Conservation (phyloP, 2,329 filamentous ascomycete genomes). For the Penicillium sp. region DNA sequence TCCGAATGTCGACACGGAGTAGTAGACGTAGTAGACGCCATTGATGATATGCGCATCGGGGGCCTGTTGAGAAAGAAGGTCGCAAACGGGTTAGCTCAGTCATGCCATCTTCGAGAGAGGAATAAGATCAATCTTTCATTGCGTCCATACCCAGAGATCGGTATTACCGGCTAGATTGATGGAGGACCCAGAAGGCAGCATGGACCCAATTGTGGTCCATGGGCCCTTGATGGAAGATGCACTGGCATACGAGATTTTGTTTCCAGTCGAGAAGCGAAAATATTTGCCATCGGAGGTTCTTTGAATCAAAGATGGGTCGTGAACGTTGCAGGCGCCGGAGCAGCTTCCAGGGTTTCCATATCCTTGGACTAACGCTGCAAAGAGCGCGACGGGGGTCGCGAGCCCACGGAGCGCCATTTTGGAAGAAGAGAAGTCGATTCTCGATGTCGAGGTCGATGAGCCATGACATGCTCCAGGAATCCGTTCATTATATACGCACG, state of each 20-base stretch:
- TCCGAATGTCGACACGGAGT: constrained; percentile 65
- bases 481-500: background rate
- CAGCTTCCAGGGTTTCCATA: constrained; percentile 36
- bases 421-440: no score
- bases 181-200: constrained; percentile 49
- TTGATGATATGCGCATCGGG: constrained; percentile 64
- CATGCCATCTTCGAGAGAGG: background rate
- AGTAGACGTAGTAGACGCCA: constrained; percentile 65
- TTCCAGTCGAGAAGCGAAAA: constrained; percentile 57
- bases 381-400: constrained; percentile 4
- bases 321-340: constrained; percentile 38
- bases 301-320: constrained; percentile 54
- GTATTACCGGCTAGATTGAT: constrained; percentile 49
- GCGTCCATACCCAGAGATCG: constrained; percentile 52
- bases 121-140: background rate
- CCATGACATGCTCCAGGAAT: background rate
- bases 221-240: constrained; percentile 52
- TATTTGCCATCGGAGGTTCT: constrained; percentile 53
- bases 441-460: background rate
- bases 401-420: background rate
- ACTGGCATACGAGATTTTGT: constrained; percentile 53
- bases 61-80: constrained; percentile 48
- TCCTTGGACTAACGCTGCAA: constrained; percentile 24
- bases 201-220: constrained; percentile 53
- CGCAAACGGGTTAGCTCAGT: background rate